Conservation (phyloP, 2,329 filamentous ascomycete species). For the Diplocarpon rosae region DNA sequence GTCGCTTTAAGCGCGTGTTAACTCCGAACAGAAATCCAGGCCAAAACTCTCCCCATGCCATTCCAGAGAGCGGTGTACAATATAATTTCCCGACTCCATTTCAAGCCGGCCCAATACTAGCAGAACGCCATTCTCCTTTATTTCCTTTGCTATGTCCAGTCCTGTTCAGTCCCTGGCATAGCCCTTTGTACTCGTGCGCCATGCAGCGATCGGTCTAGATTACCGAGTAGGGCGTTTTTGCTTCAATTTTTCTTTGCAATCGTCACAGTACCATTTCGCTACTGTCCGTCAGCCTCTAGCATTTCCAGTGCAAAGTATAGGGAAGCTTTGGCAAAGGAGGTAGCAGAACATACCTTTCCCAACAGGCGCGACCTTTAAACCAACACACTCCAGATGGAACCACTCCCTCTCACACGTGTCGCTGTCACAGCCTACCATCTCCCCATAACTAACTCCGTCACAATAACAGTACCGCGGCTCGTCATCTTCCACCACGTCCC, state of each 20-base stretch:
- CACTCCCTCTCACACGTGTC: slow-evolving; percentile 64
- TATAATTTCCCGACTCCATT: not conserved
- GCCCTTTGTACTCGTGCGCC: no score
- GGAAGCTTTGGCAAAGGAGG: not conserved
- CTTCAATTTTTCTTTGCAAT: slow-evolving; percentile 10
- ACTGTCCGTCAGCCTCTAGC: not conserved
- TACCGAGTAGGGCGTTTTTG: slow-evolving; percentile 5
- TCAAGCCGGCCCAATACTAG: not conserved
- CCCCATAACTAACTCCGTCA: slow-evolving; percentile 68
- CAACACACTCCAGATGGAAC: slow-evolving; percentile 78
- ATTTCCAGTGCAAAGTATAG: not conserved
- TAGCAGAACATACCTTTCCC: slow-evolving; percentile 31
- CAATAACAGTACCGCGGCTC: slow-evolving; percentile 73
- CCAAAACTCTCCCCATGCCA: no score
- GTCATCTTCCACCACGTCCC: slow-evolving; percentile 53
- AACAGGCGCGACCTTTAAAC: slow-evolving; percentile 66
- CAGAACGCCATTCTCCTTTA: not conserved
- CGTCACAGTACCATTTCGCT: slow-evolving; percentile 14
- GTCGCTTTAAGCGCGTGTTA: no score
- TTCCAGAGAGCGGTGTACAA: not conserved
- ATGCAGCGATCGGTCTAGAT: not conserved
- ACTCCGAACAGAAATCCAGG: no score
- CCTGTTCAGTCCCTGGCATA: not conserved
- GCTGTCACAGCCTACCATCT: slow-evolving; percentile 75
- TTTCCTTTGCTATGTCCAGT: not conserved